Evolutionary conservation across 2,329 filamentous ascomycete genomes (phyloP).

Genomic region (Amylocarpus encephaloides): DNA sequence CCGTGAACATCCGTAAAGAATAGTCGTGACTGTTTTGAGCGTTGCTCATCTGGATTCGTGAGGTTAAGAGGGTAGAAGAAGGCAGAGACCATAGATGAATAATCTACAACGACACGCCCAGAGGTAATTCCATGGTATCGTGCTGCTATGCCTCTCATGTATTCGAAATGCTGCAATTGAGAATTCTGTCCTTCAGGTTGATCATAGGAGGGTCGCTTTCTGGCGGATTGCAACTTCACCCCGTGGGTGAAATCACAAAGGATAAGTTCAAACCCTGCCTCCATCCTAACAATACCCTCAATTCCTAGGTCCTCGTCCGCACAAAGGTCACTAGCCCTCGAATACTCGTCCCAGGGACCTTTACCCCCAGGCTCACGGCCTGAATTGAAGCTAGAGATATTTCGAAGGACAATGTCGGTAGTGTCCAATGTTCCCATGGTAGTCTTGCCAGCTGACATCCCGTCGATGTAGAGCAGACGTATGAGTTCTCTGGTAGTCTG

Average conservation of each 20-base stretch:
- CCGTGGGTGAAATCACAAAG: conserved; percentile 52
- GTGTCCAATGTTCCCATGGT: conserved; percentile 60
- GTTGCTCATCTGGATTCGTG: conserved; percentile 22
- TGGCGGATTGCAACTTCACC: conserved; percentile 22
- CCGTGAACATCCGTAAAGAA: conserved; percentile 3
- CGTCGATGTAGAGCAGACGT: conserved; percentile 62
- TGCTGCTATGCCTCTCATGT: conserved; percentile 35
- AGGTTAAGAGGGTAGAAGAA: conserved; percentile 28
- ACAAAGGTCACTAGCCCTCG: conserved; percentile 52
- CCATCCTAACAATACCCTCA: conserved; percentile 62
- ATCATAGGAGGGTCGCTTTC: conserved; percentile 11
- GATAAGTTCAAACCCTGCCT: conserved; percentile 65
- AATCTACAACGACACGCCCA: conserved; percentile 26
- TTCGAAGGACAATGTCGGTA: conserved; percentile 53
- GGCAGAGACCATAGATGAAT: conserved; percentile 28
- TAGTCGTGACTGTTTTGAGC: conserved; percentile 21
- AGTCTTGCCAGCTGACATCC: conserved; percentile 62
- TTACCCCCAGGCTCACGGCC: not conserved
- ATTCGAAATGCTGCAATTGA: conserved; percentile 24
- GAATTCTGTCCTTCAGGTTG: not conserved
- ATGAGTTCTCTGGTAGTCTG: conserved; percentile 49
- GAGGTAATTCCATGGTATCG: conserved; percentile 40
- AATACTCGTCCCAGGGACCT: conserved; percentile 39
- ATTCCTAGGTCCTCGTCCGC: conserved; percentile 44
- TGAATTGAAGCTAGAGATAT: not conserved